Percentiles rank a stretch among this genome's conserved stretches.
Conservation (phyloP, 2,329 filamentous ascomycete genomes). For the Gyromitra esculenta region DNA sequence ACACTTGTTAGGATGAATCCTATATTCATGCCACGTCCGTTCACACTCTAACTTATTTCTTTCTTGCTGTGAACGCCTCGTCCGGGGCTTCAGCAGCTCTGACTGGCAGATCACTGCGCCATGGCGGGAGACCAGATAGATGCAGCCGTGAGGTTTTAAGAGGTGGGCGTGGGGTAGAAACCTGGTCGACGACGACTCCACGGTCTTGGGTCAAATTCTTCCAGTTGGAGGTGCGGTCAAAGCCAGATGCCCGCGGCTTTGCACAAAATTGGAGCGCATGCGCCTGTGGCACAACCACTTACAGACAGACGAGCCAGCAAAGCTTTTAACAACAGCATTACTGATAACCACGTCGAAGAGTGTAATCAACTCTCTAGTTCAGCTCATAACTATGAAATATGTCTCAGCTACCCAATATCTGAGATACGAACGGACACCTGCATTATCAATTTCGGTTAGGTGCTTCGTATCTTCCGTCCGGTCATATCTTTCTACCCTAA, state of each 20-base stretch:
- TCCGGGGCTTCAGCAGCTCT: constrained; percentile 32
- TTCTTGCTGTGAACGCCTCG: constrained; percentile 35
- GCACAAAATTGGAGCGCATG: constrained; percentile 42
- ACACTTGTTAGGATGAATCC: constrained; percentile 34
- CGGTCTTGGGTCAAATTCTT: constrained; percentile 48
- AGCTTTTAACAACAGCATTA: constrained; percentile 41
- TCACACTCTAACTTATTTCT: constrained; percentile 39
- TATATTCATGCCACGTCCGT: constrained; percentile 46
- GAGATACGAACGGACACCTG: constrained; percentile 19
- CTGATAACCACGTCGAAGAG: constrained; percentile 44
- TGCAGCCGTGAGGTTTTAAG: constrained; percentile 48
- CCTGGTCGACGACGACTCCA: constrained; percentile 48
- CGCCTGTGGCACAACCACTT: constrained; percentile 42
- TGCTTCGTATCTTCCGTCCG: constrained; percentile 33
- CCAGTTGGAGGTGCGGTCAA: constrained; percentile 43
- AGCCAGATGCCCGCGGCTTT: constrained; percentile 50
- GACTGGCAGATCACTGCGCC: constrained; percentile 49
- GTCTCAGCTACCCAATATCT: constrained; percentile 12
- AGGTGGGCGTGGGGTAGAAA: constrained; percentile 48
- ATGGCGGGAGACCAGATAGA: constrained; percentile 49
- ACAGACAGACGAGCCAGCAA: constrained; percentile 45
- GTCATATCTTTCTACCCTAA: constrained; percentile 21
- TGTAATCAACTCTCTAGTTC: constrained; percentile 14
- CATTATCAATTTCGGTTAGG: constrained; percentile 38
- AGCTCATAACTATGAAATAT: constrained; percentile 17